phyloP scores from a whole-genome alignment of 2,329 filamentous ascomycete species.

The Neofusicoccum cordaticola region DNA sequence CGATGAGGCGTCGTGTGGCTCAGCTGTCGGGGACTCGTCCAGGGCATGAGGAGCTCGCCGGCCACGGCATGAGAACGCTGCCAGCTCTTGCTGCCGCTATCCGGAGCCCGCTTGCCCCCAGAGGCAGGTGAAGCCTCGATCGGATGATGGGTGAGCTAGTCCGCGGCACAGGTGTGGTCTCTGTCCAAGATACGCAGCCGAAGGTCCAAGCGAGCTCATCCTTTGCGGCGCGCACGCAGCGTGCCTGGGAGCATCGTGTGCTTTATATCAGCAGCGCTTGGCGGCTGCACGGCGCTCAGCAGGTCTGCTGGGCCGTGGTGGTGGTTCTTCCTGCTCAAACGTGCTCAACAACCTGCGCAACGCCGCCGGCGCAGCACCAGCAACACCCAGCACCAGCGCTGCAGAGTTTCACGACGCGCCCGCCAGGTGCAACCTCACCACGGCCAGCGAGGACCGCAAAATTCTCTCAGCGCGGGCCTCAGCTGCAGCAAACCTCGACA shows the following conservation, averaged over 20 bases:
- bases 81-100: not conserved
- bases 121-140: not conserved
- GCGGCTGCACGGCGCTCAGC: not conserved
- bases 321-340: constrained; percentile 5
- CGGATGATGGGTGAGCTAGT: not conserved
- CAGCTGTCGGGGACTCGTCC: not conserved
- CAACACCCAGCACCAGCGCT: not conserved
- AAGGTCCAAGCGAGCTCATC: not conserved
- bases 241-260: not conserved
- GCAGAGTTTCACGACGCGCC: not conserved
- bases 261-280: constrained; percentile 5
- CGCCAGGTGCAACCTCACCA: not conserved
- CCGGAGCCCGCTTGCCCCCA: not conserved
- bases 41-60: too few relatives aligned
- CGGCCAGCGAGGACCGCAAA: not conserved
- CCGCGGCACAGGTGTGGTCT: not conserved
- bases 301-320: not conserved
- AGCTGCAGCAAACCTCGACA: not conserved
- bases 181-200: constrained; percentile 5
- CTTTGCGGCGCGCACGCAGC: too few relatives aligned
- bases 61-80: too few relatives aligned
- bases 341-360: not conserved
- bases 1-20: not conserved
- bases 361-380: not conserved
- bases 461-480: not conserved